A percentile compares a stretch with the other conserved stretches of the same genome.
Conservation (phyloP, 257 asterid genomes). For the Rubia yunnanensis region DNA sequence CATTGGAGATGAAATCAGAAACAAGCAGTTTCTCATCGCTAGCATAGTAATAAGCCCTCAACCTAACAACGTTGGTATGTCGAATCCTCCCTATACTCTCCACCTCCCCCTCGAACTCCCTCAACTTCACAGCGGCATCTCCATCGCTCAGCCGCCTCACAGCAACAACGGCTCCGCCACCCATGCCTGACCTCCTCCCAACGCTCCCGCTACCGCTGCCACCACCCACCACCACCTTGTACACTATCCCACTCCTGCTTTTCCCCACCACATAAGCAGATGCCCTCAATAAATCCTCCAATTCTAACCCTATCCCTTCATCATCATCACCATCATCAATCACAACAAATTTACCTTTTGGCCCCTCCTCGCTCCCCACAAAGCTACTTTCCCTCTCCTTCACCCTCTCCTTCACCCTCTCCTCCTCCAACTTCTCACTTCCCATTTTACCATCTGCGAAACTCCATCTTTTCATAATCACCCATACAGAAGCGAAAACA, state of each 20-base stretch:
- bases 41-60: conserved; percentile 86
- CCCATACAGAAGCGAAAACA: conserved; percentile 50
- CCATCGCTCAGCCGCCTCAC: conserved; percentile 93
- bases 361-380: conserved; percentile 45
- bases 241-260: conserved; percentile 84
- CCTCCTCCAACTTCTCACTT: conserved; percentile 29
- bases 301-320: conserved; percentile 68
- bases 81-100: conserved; percentile 65
- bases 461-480: conserved; percentile 46
- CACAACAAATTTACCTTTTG: conserved; percentile 64
- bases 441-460: conserved; percentile 31
- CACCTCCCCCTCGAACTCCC: conserved; percentile 82
- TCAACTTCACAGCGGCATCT: conserved; percentile 51
- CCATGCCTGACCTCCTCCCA: conserved; percentile 29
- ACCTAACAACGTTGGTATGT: conserved; percentile 71
- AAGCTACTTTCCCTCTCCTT: conserved; percentile 8
- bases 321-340: conserved; percentile 22
- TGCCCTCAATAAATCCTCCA: conserved; percentile 93
- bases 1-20: conserved; percentile 66
- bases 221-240: conserved; percentile 72
- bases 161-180: conserved; percentile 47
- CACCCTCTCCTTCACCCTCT: conserved; percentile 25
- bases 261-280: conserved; percentile 97
- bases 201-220: conserved; percentile 36
- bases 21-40: conserved; percentile 79